Percentiles rank a stretch among this genome's conserved stretches.
These are phyloP conservation scores for Fusarium sp. DNA, from an alignment of 2,329 filamentous ascomycete genomes.

Conservation along the genomic window DNA sequence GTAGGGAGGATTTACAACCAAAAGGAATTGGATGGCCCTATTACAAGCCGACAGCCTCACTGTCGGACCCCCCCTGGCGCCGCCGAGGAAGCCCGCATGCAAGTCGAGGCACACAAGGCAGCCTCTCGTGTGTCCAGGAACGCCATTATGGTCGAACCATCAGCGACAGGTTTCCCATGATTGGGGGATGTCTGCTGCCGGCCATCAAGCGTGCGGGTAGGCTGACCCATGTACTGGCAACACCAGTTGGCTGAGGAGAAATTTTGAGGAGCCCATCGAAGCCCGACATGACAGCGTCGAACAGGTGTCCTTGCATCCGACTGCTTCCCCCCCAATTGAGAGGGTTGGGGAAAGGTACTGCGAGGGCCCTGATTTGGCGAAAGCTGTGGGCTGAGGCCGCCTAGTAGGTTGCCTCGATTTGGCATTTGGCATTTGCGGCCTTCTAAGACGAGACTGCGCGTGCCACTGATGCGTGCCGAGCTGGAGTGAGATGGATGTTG, in stretches of 20 bases:
- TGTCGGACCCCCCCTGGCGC: slow-evolving; percentile 20
- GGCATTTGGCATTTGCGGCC: slow-evolving; percentile 3
- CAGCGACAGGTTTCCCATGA: slow-evolving; percentile 4
- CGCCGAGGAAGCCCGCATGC: slow-evolving; percentile 24
- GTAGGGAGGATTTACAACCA: slow-evolving; percentile 16
- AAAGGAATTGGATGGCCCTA: background rate
- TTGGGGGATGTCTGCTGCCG: slow-evolving; percentile 13
- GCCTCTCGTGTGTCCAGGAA: slow-evolving; percentile 27
- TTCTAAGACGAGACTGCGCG: slow-evolving; percentile 3
- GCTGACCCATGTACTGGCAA: slow-evolving; percentile 2
- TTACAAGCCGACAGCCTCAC: slow-evolving; percentile 37
- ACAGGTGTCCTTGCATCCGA: slow-evolving; percentile 35
- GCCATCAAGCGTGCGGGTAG: background rate
- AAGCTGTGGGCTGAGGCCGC: slow-evolving; percentile 22
- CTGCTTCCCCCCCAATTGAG: slow-evolving; percentile 38
- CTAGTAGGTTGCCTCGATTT: slow-evolving; percentile 34
- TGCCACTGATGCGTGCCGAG: background rate
- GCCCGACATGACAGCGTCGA: slow-evolving; percentile 21
- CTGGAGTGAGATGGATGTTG: background rate
- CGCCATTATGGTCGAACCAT: slow-evolving; percentile 12
- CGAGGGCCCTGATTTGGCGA: slow-evolving; percentile 33
- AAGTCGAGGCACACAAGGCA: slow-evolving; percentile 15
- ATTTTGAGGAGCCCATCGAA: slow-evolving; percentile 15
- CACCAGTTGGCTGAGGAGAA: slow-evolving; percentile 26
- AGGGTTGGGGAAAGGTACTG: slow-evolving; percentile 20